Base-by-base conservation (phyloP, 148 eudicot species). In the Rhododendron mucronatum region DNA sequence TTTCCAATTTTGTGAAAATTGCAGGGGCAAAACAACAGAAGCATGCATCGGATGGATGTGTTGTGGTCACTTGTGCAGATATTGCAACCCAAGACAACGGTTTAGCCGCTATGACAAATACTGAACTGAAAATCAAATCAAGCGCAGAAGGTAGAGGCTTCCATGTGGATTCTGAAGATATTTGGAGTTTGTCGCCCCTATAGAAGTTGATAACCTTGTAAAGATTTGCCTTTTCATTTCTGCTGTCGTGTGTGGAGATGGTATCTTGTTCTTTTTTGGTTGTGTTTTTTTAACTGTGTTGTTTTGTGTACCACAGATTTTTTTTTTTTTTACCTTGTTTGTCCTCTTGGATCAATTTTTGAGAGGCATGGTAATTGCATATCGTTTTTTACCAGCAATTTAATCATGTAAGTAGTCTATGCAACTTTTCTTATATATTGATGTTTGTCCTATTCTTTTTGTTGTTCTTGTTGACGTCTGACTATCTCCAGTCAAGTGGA, bases 11-110 rank as follows among this genome's bases (percentile, higher is more conserved):
- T 45, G 18, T n/a, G 21, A 48, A 26, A 15, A 48, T 33, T 85
- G 84, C 92, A 94, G 98, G 95, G 91, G 37, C 92, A 93, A 87
- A 92, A 87, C 87, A 93, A 92, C 86, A 91, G 93, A 87, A 93
- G 88, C 92, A 84, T 96, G 91, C 99, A 95, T 84, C 91, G 99
- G 88, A 92, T 95, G 98, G 99, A 96, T 89, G 90, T 95, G 67
- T 86, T 96, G 80, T 95, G 97, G 98, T 91, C 98, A 80, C 93
- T 96, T 74, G 91, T 95, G 91, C 97, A 95, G 89, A 91, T 95
- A 86, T 82, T 96, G 83, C 97, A 86, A 80, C 35, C 84, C 63
- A 86, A 80, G 48, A 50, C 87, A 9, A 30, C 35, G 35, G n/a
- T 80, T 30, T 86, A 85, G 73, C 77, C 16, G 44, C 45, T 85